Percentiles rank a stretch among this genome's conserved stretches.
These are phyloP conservation scores for Handroanthus guayacan DNA, from an alignment of 257 asterid species.

Conservation along the genomic window DNA sequence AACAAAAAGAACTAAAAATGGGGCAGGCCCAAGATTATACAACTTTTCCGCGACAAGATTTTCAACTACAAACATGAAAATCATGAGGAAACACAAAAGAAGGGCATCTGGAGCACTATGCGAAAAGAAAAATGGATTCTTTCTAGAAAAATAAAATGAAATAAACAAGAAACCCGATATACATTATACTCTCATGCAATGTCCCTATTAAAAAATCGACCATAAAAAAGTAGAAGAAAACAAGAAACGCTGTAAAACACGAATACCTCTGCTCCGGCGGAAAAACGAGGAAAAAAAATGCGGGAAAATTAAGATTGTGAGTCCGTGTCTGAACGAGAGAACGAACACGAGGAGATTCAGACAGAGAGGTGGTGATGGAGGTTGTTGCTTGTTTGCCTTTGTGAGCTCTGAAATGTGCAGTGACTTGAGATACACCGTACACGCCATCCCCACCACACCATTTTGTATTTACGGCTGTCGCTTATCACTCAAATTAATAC, in stretches of 20 bases:
- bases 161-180: background rate
- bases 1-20: background rate
- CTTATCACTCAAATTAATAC: conserved; percentile 1
- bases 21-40: background rate
- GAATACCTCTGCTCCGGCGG: conserved; percentile 18
- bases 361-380: conserved; percentile 34
- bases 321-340: background rate
- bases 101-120: background rate
- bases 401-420: conserved; percentile 32
- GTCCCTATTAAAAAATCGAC: background rate
- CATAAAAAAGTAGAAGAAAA: conserved; percentile 8
- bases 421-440: conserved; percentile 56
- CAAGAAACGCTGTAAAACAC: background rate
- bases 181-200: conserved; percentile 21
- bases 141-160: background rate
- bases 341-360: conserved; percentile 29
- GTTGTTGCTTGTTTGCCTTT: conserved; percentile 36
- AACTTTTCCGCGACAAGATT: background rate
- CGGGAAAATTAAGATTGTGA: conserved; percentile 13
- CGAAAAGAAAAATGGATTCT: background rate
- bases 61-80: conserved; percentile 3
- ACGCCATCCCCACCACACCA: conserved; percentile 57
- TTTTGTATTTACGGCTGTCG: conserved; percentile 11
- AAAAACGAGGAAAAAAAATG: conserved; percentile 9
- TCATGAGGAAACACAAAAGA: conserved; percentile 5